A percentile compares a stretch with the other conserved stretches of the same genome.
Conservation (phyloP, 192 early-diverging fungal species). For the Tieghemiomyces parasiticus region DNA sequence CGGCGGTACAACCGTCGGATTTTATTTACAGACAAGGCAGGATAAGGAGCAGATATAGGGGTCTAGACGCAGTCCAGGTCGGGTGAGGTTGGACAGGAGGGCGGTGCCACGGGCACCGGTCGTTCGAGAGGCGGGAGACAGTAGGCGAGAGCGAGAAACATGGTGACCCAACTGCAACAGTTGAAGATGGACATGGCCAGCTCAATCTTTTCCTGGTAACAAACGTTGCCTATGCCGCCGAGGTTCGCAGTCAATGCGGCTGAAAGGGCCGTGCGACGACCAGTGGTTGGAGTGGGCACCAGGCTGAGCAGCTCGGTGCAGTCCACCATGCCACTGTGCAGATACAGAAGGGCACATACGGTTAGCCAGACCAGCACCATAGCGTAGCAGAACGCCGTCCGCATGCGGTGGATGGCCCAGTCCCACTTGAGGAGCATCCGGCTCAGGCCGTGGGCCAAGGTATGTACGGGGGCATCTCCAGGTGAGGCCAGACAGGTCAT, state of each 20-base stretch:
- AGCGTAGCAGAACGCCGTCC: not conserved
- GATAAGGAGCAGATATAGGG: too few relatives aligned
- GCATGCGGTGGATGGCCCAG: not conserved
- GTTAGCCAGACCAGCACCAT: not conserved
- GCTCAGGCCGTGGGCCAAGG: not conserved
- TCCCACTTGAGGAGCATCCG: not conserved
- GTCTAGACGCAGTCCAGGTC: too few relatives aligned
- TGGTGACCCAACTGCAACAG: not conserved
- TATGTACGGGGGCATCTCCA: not conserved
- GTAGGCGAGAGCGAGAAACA: not conserved
- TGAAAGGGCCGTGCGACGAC: too few relatives aligned
- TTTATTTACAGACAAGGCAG: too few relatives aligned
- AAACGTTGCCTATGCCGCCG: not conserved
- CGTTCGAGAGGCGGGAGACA: too few relatives aligned
- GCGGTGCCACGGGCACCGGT: not conserved
- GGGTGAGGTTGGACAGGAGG: too few relatives aligned
- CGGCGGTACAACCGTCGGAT: too few relatives aligned
- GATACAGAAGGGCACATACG: not conserved
- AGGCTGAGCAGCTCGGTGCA: not conserved
- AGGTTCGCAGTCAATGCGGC: not conserved
- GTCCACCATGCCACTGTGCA: conserved; percentile 4
- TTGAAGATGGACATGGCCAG: conserved; percentile 7
- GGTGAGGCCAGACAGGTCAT: conserved; percentile 1
- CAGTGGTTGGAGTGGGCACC: not conserved
- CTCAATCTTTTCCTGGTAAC: conserved; percentile 3